Base-by-base conservation (phyloP, 768 basidiomycete genomes). In the Pleurotus citrinopileatus region DNA sequence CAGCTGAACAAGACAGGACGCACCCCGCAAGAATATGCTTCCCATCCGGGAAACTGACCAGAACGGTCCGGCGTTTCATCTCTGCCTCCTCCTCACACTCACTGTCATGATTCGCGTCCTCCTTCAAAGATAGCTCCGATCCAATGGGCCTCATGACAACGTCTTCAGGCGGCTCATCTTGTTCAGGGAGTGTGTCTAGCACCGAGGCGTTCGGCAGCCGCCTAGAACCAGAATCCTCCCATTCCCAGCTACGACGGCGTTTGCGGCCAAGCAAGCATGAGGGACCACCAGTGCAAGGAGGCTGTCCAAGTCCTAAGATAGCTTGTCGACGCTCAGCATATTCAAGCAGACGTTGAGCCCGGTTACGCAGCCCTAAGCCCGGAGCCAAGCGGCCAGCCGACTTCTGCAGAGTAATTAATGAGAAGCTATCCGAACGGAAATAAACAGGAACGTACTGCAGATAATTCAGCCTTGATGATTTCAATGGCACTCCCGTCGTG, bases 401-500 rank as follows among this genome's bases (percentile, higher is more conserved):
- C 54, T 73, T 74, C 87, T 86, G 56, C 15, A 42, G 10, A 27
- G 44, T 23, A 38, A 19, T n/a, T n/a, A n/a, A n/a, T n/a, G n/a
- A 26, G 32, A 34, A 34, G n/a, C n/a, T n/a, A 34, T 34, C 32
- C 1, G 10, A 34, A 53, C n/a, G n/a, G 29, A 28, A 20, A 19
- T 32, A 37, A 20, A 28, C 43, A 44, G 13, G 22, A n/a, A 37
- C 27, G 40, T 58, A 89, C 89, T 75, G 82, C 73, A 43, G 82
- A 77, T 63, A 87, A 83, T 59, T 81, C 75, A 15, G 81, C 86
- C 22, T 71, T 73, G 15, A 90, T 65, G 51, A 91, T 78, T 71
- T 89, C 89, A 60, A 89, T 77, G 22, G 84, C 87, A 60, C 84
- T 83, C 22, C 89, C 89, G 57, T 89, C 88, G 58, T 90, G 89